Percentiles rank a stretch among this genome's conserved stretches.
phyloP scores from a whole-genome alignment of 1,284 basidiomycete species.

The Hypsizygus ulmarius region DNA sequence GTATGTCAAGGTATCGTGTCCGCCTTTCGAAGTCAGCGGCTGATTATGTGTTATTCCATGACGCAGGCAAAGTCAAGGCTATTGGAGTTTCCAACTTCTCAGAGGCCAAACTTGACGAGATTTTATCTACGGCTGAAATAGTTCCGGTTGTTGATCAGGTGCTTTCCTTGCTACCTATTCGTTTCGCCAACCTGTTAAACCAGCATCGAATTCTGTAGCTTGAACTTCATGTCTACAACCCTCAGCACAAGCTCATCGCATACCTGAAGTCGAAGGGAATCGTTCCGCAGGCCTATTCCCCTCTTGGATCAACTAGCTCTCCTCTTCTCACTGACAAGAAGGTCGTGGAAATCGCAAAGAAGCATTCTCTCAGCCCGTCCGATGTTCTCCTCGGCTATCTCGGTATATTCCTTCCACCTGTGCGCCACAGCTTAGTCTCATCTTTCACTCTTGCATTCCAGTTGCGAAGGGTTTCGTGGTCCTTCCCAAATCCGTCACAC shows the following conservation, averaged over 20 bases:
- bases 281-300: conserved; percentile 79
- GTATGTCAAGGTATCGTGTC: conserved; percentile 31
- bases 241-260: conserved; percentile 66
- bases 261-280: conserved; percentile 73
- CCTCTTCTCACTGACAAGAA: conserved; percentile 72
- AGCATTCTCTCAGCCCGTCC: conserved; percentile 55
- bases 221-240: conserved; percentile 77
- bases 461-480: conserved; percentile 65
- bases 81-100: conserved; percentile 80
- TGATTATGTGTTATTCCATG: conserved; percentile 17
- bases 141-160: conserved; percentile 67
- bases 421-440: not conserved
- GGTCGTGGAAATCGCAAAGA: conserved; percentile 61
- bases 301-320: conserved; percentile 72
- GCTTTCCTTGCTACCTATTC: conserved; percentile 12
- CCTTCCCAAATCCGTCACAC: conserved; percentile 77
- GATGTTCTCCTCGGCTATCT: conserved; percentile 72
- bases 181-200: not conserved
- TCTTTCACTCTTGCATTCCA: conserved; percentile 26
- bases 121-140: conserved; percentile 54
- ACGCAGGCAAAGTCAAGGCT: conserved; percentile 61
- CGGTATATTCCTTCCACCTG: conserved; percentile 36
- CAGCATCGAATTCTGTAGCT: conserved; percentile 38
- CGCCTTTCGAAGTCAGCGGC: not conserved
- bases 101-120: conserved; percentile 58